Evolutionary conservation across 306 rosid species (phyloP).

Genomic region (Astragalus membranaceus): DNA sequence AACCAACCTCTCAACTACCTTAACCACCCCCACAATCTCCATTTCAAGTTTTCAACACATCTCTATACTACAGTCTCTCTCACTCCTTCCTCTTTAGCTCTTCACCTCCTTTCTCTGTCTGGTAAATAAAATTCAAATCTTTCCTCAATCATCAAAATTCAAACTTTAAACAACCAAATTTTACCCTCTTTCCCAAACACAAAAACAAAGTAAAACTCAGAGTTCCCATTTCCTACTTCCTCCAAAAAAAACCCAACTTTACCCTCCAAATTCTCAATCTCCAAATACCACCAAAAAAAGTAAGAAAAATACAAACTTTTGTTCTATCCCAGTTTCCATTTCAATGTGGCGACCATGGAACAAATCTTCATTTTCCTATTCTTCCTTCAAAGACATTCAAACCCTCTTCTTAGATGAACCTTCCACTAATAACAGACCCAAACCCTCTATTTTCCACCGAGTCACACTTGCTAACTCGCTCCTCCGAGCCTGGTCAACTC

Average conservation of each 20-base stretch:
- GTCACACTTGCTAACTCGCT: slow-evolving; percentile 64
- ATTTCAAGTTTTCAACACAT: slow-evolving; percentile 1
- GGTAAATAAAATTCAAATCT: slow-evolving; percentile 20
- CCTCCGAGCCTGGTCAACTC: slow-evolving; percentile 36
- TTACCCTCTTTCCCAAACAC: slow-evolving; percentile 1
- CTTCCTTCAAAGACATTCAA: slow-evolving; percentile 84
- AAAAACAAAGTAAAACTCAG: not conserved
- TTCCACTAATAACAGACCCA: slow-evolving; percentile 20
- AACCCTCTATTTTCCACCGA: slow-evolving; percentile 66
- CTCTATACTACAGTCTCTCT: not conserved
- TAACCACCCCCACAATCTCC: slow-evolving; percentile 42
- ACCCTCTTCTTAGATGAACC: slow-evolving; percentile 60
- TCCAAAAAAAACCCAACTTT: not conserved
- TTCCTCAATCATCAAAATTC: slow-evolving; percentile 32
- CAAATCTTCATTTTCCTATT: slow-evolving; percentile 68
- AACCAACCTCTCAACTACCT: slow-evolving; percentile 31
- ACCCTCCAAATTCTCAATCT: not conserved
- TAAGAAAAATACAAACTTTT: not conserved
- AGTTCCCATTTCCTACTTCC: not conserved
- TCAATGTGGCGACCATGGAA: slow-evolving; percentile 89
- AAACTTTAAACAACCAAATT: slow-evolving; percentile 38
- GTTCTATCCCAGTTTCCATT: slow-evolving; percentile 15
- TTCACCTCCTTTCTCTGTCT: not conserved
- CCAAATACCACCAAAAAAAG: not conserved
- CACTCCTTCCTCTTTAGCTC: not conserved